A percentile compares a stretch with the other conserved stretches of the same genome.
Conservation (phyloP, 2,329 filamentous ascomycete species). For the Colletotrichum musae region DNA sequence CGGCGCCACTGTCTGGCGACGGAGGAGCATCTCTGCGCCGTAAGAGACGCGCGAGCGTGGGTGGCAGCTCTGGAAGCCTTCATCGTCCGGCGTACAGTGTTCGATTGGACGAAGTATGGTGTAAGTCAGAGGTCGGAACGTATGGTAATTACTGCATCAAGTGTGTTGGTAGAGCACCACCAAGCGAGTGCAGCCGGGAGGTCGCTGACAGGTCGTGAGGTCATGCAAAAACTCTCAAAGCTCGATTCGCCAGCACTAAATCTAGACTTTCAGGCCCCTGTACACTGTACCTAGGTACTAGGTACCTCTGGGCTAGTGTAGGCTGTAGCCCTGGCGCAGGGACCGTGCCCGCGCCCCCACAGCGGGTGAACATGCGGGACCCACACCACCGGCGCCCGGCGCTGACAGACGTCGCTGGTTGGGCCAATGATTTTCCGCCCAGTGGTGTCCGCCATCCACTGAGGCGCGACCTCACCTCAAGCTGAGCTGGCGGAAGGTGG, state of each 20-base stretch:
- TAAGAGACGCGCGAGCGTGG: conserved; percentile 35
- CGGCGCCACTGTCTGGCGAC: conserved; percentile 28
- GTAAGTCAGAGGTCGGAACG: not conserved
- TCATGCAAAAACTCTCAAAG: conserved; percentile 42
- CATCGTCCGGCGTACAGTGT: conserved; percentile 17
- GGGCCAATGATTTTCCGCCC: conserved; percentile 42
- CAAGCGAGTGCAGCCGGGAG: conserved; percentile 19
- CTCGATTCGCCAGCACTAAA: conserved; percentile 39
- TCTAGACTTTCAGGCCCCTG: conserved; percentile 24
- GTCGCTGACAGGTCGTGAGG: conserved; percentile 42
- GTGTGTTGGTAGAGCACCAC: conserved; percentile 1
- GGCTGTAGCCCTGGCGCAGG: conserved; percentile 24
- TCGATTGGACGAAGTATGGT: not conserved
- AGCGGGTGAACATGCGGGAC: conserved; percentile 20
- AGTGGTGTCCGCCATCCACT: not conserved
- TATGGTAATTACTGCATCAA: conserved; percentile 15
- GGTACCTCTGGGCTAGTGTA: too few species aligned
- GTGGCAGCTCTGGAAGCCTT: conserved; percentile 34
- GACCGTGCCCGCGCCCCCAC: conserved; percentile 34
- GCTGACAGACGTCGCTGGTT: conserved; percentile 5
- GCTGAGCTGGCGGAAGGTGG: conserved; percentile 32
- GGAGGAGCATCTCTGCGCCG: conserved; percentile 34
- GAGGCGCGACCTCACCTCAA: not conserved
- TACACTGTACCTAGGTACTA: too few species aligned
- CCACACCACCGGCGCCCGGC: conserved; percentile 25